These are phyloP conservation scores for Botrytis cinerea DNA, from an alignment of 2,329 filamentous ascomycete species.

Conservation along the genomic window DNA sequence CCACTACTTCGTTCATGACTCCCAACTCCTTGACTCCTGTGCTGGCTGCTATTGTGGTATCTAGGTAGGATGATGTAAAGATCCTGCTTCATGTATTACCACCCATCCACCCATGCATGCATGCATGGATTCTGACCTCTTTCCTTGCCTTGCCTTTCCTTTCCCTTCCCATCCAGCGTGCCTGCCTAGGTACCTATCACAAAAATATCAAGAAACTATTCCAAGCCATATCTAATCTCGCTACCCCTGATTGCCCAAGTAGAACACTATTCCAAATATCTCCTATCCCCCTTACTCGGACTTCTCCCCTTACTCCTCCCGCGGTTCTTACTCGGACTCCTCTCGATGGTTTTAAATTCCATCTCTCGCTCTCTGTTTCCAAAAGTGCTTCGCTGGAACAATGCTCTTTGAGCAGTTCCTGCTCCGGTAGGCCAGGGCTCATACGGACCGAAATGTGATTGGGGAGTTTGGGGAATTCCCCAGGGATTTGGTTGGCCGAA, in stretches of 20 bases:
- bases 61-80: neutral
- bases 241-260: neutral
- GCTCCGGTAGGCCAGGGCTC: constrained; percentile 28
- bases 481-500: constrained; percentile 29
- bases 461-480: constrained; percentile 28
- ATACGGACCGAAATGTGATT: constrained; percentile 26
- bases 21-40: neutral
- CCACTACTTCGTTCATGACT: neutral
- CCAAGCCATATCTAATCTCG: neutral
- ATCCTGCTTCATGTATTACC: neutral
- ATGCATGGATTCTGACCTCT: neutral
- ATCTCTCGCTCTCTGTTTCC: neutral
- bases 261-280: constrained; percentile 23
- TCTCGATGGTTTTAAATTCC: neutral
- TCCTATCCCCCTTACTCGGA: constrained; percentile 36
- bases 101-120: no score
- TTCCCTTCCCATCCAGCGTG: neutral
- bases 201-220: neutral
- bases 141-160: neutral
- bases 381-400: constrained; percentile 11
- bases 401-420: neutral
- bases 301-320: constrained; percentile 31
- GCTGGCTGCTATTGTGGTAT: neutral
- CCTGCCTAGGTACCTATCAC: neutral
- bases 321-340: constrained; percentile 38